Conservation (phyloP, 805 yeast genomes). For the Alloascoidea hylecoeti region DNA sequence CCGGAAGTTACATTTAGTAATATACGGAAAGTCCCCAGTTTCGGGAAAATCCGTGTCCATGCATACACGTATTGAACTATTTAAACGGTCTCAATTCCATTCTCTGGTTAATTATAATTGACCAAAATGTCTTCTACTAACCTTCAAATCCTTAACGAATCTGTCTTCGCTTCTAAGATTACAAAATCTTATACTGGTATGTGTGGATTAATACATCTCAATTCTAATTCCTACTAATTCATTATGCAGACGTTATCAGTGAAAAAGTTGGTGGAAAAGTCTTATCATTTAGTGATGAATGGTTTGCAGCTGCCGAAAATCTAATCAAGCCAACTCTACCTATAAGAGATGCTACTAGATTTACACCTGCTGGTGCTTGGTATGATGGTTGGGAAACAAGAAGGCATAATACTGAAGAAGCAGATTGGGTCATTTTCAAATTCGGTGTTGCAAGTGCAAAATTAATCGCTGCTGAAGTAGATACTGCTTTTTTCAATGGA, state of each 20-base stretch:
- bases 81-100: too few relatives aligned
- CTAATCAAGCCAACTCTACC: constrained; percentile 73
- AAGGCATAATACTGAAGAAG: constrained; percentile 73
- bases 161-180: background rate
- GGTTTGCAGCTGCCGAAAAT: constrained; percentile 91
- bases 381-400: constrained; percentile 99
- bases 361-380: constrained; percentile 87
- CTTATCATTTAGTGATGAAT: constrained; percentile 65
- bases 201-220: background rate
- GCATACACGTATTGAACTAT: too few relatives aligned
- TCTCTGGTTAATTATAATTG: too few relatives aligned
- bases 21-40: too few relatives aligned
- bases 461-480: constrained; percentile 75
- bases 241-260: constrained; percentile 56
- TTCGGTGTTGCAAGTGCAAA: constrained; percentile 77
- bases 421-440: constrained; percentile 78
- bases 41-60: too few relatives aligned
- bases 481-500: constrained; percentile 90
- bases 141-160: too few relatives aligned
- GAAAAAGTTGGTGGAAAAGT: constrained; percentile 73
- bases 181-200: background rate
- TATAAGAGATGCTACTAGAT: constrained; percentile 65
- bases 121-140: too few relatives aligned
- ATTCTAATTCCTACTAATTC: background rate
- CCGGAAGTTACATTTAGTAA: too few relatives aligned